phyloP scores from a whole-genome alignment of 345 rosid species.

The Chamaenerion angustifolium region DNA sequence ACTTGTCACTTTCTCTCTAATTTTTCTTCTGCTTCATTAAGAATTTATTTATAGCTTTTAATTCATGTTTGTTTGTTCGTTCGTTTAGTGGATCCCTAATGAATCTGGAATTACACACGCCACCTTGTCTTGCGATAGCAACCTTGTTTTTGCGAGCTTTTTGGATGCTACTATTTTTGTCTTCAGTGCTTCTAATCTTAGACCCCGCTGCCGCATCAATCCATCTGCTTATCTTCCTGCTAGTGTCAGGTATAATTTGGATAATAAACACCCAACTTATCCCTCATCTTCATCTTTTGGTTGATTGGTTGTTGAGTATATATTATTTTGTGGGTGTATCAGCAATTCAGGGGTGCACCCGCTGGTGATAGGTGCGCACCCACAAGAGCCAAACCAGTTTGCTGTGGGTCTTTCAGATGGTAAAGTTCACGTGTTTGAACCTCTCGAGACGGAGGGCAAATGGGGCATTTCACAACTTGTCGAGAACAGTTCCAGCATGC shows the following conservation, averaged over 20 bases:
- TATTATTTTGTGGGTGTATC: not conserved
- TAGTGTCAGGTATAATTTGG: slow-evolving; percentile 7
- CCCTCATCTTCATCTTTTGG: too few relatives aligned
- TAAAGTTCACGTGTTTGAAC: slow-evolving; percentile 46
- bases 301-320: too few relatives aligned
- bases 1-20: not conserved
- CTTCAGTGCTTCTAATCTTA: slow-evolving; percentile 28
- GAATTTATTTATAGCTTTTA: not conserved
- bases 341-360: slow-evolving; percentile 20
- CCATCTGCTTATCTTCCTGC: slow-evolving; percentile 27
- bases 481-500: slow-evolving; percentile 35
- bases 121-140: slow-evolving; percentile 50
- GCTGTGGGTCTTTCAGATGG: slow-evolving; percentile 63
- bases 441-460: slow-evolving; percentile 38
- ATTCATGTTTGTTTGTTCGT: not conserved
- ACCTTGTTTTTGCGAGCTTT: slow-evolving; percentile 38
- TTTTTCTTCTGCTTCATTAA: too few relatives aligned
- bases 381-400: slow-evolving; percentile 60
- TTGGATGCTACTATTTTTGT: slow-evolving; percentile 42
- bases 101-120: slow-evolving; percentile 36
- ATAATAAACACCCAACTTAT: not conserved
- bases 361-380: slow-evolving; percentile 48
- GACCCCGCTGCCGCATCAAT: slow-evolving; percentile 32
- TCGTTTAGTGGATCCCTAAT: slow-evolving; percentile 45
- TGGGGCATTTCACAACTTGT: slow-evolving; percentile 37